These are phyloP conservation scores for Ganoderma boninense DNA, from an alignment of 1,284 basidiomycete genomes.

Conservation along the genomic window DNA sequence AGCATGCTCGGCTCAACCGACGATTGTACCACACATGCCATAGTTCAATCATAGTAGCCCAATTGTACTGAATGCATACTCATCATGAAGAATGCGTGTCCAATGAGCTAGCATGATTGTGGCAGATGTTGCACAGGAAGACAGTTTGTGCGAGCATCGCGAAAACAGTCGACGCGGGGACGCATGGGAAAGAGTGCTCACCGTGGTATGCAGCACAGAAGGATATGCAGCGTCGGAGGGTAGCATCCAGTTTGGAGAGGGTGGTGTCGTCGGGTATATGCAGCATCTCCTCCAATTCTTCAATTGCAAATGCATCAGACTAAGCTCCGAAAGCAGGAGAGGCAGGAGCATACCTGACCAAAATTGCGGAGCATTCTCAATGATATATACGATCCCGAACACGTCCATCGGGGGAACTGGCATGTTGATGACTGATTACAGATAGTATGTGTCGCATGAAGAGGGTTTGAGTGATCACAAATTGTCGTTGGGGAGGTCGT, in stretches of 20 bases:
- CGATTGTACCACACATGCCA: too few relatives aligned
- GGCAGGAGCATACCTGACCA: conserved; percentile 76
- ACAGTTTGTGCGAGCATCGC: neutral
- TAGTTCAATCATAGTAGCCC: too few relatives aligned
- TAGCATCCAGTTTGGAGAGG: conserved; percentile 79
- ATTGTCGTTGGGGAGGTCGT: neutral
- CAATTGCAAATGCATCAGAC: neutral
- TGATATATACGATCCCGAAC: conserved; percentile 80
- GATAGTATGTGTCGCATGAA: neutral
- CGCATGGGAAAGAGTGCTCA: conserved; percentile 46
- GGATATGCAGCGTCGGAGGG: conserved; percentile 78
- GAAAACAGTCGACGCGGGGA: neutral
- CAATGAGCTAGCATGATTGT: too few relatives aligned
- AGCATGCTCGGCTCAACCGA: too few relatives aligned
- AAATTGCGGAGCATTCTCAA: conserved; percentile 84
- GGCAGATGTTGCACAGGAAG: too few relatives aligned
- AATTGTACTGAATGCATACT: too few relatives aligned
- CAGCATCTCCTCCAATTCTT: conserved; percentile 89
- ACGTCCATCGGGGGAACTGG: conserved; percentile 39
- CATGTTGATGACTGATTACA: conserved; percentile 10
- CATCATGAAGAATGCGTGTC: too few relatives aligned
- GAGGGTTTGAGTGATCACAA: neutral
- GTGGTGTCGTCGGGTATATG: conserved; percentile 71
- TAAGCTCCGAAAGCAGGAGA: conserved; percentile 1
- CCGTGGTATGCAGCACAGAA: conserved; percentile 89